Evolutionary conservation across 805 yeast species (phyloP), one percentile per base, ranked within the genome.

Genomic region (Saccharomycopsis fermentans): DNA sequence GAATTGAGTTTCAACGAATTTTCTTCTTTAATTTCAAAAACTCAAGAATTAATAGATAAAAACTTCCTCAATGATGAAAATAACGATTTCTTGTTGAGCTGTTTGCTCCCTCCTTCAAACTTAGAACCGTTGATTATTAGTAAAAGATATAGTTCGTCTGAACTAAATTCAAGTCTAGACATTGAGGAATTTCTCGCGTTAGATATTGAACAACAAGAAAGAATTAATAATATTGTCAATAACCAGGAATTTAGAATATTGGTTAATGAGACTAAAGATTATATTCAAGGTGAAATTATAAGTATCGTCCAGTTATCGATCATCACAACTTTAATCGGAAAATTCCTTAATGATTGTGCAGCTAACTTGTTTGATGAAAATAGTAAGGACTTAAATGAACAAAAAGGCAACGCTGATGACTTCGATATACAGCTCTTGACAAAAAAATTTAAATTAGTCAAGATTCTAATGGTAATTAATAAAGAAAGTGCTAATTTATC

Each of bases 1-100:
- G 91, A 84, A 66, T 69, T 92, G 55, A 71, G 84, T 1, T 70
- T 83, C 19, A 81, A 77, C 17, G 86, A 87, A 59, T 83, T 90
- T 65, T 76, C 81, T 29, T 64, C 65, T 1, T 67, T 76, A 40
- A 64, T 82, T 14, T 69, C 71, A 39, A 71, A 72, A 60, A 70
- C 76, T 5, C 77, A 74, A 59, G 63, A 70, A 54, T 58, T 72
- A 56, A 67, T 74, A 39, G 78, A 77, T 27, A 12, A 58, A 58
- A 63, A 65, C 34, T 63, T 66, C 35, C 17, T 65, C 56, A n/a
- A 14, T 14, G 21, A 35, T 19, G 76, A 77, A 62, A 74, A 80
- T 1, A 69, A 70, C 8, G 76, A 72, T 55, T 71, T 77, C 36
- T 63, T 77, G 27, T 72, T 69, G 37, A 51, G 26, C 6, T 59